These are phyloP conservation scores for Phaseolus coccineus DNA, from an alignment of 331 rosid species.

Conservation along the genomic window DNA sequence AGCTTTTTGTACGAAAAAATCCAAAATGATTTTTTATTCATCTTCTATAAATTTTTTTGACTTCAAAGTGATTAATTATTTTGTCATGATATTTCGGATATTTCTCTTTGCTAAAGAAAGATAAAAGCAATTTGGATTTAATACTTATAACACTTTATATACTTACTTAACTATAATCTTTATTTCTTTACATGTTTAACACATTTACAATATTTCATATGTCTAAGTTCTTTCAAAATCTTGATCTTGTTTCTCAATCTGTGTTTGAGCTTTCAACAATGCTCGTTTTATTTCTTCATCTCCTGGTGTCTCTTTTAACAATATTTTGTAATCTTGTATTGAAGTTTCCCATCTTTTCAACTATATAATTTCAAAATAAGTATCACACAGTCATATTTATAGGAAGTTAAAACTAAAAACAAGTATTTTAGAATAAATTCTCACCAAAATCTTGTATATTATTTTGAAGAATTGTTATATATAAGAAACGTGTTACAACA, in stretches of 20 bases:
- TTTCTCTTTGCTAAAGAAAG: too few species aligned
- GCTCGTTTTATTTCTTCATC: conserved; percentile 60
- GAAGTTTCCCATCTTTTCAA: conserved; percentile 77
- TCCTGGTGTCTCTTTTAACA: conserved; percentile 57
- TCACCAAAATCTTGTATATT: not conserved
- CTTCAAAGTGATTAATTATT: too few species aligned
- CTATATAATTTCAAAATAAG: conserved; percentile 46
- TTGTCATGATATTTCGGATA: too few species aligned
- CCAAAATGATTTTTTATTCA: too few species aligned
- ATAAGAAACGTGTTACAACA: not conserved
- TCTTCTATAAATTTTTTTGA: too few species aligned
- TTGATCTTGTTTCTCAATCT: conserved; percentile 51
- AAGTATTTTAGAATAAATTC: too few species aligned
- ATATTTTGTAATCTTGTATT: conserved; percentile 67
- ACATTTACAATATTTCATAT: not conserved
- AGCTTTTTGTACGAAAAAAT: too few species aligned
- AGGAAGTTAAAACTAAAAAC: conserved; percentile 4
- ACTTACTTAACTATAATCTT: not conserved
- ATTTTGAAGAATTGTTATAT: not conserved
- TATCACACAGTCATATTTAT: not conserved
- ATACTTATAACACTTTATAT: too few species aligned
- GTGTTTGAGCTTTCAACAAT: conserved; percentile 55
- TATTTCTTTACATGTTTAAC: conserved; percentile 2
- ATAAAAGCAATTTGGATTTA: too few species aligned
- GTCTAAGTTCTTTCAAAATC: not conserved